Conservation (phyloP, 768 basidiomycete species). For the Boletellus sp. region DNA sequence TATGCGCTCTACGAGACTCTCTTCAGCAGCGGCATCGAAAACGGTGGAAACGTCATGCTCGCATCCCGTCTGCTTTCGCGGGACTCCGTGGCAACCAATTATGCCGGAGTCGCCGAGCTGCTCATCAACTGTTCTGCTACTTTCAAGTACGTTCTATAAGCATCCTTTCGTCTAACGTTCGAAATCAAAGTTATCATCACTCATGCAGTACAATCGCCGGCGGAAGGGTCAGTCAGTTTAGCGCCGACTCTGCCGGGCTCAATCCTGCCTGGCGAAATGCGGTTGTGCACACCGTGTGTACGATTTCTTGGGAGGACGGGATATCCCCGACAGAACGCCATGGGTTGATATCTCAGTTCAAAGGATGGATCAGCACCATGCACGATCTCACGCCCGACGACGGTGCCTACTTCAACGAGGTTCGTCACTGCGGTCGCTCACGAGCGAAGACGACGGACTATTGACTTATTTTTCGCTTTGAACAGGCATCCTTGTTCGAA, state of each 20-base stretch:
- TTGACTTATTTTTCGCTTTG: no score
- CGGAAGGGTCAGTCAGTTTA: constrained; percentile 37
- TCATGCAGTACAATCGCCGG: constrained; percentile 38
- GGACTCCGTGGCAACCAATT: constrained; percentile 5
- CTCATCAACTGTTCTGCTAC: constrained; percentile 1
- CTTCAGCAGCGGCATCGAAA: neutral
- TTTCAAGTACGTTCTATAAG: constrained; percentile 5
- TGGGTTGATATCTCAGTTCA: constrained; percentile 7
- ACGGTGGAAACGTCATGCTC: neutral
- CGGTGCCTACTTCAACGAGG: constrained; percentile 50
- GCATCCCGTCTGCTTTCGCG: constrained; percentile 11
- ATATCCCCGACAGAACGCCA: constrained; percentile 13
- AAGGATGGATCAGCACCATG: constrained; percentile 22
- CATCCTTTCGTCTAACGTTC: neutral
- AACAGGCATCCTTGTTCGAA: constrained; percentile 43
- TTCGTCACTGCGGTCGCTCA: constrained; percentile 8
- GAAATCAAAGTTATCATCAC: neutral
- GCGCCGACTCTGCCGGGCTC: constrained; percentile 38
- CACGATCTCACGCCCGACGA: constrained; percentile 31
- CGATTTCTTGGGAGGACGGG: constrained; percentile 22
- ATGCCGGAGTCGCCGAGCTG: constrained; percentile 2
- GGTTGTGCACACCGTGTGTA: constrained; percentile 29
- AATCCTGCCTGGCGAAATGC: constrained; percentile 48
- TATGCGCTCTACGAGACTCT: neutral
- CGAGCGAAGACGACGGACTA: no score